Percentiles rank a stretch among this genome's conserved stretches.
phyloP scores from a whole-genome alignment of 768 basidiomycete species.

The Lentinula edodes region DNA sequence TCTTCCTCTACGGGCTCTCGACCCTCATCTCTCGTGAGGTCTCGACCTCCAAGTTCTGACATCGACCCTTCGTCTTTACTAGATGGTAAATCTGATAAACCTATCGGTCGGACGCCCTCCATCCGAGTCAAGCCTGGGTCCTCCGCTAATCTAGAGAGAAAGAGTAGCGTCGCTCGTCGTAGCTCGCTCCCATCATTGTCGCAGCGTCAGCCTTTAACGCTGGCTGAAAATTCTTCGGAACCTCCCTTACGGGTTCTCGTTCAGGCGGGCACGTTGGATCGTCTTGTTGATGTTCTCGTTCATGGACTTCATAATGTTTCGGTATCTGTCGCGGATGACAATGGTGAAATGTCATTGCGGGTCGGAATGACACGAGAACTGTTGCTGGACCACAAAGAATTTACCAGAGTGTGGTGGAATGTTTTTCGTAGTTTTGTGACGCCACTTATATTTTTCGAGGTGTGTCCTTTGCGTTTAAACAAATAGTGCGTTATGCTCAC shows the following conservation, averaged over 20 bases:
- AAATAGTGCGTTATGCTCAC: too few species aligned
- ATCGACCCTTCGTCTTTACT: background rate
- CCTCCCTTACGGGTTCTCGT: conserved; percentile 72
- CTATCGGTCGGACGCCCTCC: conserved; percentile 57
- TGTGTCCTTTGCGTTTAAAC: too few species aligned
- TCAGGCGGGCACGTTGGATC: conserved; percentile 71
- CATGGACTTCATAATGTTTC: conserved; percentile 74
- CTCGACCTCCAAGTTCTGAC: conserved; percentile 58
- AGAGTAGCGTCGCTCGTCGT: conserved; percentile 66
- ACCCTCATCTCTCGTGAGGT: conserved; percentile 56
- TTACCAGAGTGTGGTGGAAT: too few species aligned
- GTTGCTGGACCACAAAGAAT: too few species aligned
- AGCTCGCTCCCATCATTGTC: conserved; percentile 79
- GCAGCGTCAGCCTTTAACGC: conserved; percentile 49
- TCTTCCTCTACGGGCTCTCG: conserved; percentile 38
- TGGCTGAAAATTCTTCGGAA: conserved; percentile 61
- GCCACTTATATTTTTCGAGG: too few species aligned
- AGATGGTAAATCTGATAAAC: conserved; percentile 22
- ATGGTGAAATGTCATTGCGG: conserved; percentile 75
- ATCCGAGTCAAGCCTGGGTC: conserved; percentile 73
- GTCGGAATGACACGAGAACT: conserved; percentile 69
- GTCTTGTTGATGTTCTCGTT: conserved; percentile 68
- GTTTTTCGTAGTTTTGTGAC: too few species aligned
- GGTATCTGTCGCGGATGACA: conserved; percentile 80
- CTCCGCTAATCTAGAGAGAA: conserved; percentile 67